These are phyloP conservation scores for Emericellopsis terricola DNA, from an alignment of 495 filamentous ascomycete species.

Conservation along the genomic window DNA sequence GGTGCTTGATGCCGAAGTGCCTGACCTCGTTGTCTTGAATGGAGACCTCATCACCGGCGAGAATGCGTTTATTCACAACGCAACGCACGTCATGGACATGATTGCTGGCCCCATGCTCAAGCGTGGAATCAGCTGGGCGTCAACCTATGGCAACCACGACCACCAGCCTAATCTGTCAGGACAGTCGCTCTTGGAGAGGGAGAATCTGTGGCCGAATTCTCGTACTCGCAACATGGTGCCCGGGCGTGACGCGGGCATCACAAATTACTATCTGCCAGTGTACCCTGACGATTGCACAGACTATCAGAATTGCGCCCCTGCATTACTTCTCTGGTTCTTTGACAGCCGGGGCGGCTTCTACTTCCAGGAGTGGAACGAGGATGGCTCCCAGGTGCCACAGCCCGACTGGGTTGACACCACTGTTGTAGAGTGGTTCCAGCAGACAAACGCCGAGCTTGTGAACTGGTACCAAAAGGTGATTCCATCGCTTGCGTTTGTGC, in stretches of 20 bases:
- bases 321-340: constrained; percentile 57
- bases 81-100: constrained; percentile 37
- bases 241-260: constrained; percentile 32
- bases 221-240: constrained; percentile 31
- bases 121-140: constrained; percentile 39
- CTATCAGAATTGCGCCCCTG: constrained; percentile 4
- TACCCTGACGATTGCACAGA: constrained; percentile 12
- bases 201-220: constrained; percentile 32
- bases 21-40: constrained; percentile 50
- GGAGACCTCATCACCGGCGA: constrained; percentile 62
- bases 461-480: constrained; percentile 22
- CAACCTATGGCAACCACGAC: constrained; percentile 64
- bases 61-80: constrained; percentile 38
- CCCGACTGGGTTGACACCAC: constrained; percentile 26
- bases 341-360: constrained; percentile 45
- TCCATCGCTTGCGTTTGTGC: constrained; percentile 53
- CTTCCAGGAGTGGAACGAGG: constrained; percentile 25
- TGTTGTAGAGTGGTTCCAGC: constrained; percentile 43
- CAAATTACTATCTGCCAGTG: constrained; percentile 48
- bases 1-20: constrained; percentile 36
- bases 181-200: constrained; percentile 31
- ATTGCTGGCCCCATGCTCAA: constrained; percentile 39
- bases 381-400: constrained; percentile 12
- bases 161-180: constrained; percentile 40
- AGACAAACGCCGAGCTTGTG: constrained; percentile 25